Evolutionary conservation across 2,329 filamentous ascomycete genomes (phyloP), one percentile per base, ranked within the genome.

Genomic region (Gyromitra esculenta): DNA sequence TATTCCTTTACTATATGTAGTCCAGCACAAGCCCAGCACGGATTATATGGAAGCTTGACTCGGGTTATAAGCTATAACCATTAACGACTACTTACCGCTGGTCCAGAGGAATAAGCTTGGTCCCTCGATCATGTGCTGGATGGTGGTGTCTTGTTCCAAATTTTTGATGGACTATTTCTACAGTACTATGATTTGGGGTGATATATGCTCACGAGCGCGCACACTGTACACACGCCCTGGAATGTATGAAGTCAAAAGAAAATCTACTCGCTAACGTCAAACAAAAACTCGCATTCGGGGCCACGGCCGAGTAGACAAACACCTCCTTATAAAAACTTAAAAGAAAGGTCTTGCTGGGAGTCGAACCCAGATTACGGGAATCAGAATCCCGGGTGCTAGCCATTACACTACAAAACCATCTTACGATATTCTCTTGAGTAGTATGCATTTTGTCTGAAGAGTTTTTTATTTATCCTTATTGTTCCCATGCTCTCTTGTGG

Each of bases 361-460:
- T 31, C 25, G 25, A 31, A 31, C 25, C 25, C 25, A 31, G 25
- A 31, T 31, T 31, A 31, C 25, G 25, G 25, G 25, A 31, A 31
- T 31, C 25, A 31, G 25, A 31, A 31, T 31, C 25, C 25, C 25
- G 25, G 25, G 25, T 31, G 25, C 25, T 31, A 31, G 25, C 25
- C 25, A 31, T 31, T 31, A 74, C 71, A 74, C 64, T 69, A 74
- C 54, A 74, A 74, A 69, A 69, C 71, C 54, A 21, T 52, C 5
- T 13, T 41, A 3, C 18, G 31, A 13, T 9, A 9, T 5, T 21
- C 1, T 5, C 3, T 35, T 3, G 5, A 13, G 2, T 15, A 41
- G 8, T 45, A 31, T 35, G 1, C 13, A 18, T 18, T n/a, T 25
- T 31, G 6, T 52, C 18, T 35, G 15, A 15, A 11, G 4, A n/a